These are phyloP conservation scores for Russula abietina DNA, from an alignment of 768 basidiomycete species.

Conservation along the genomic window DNA sequence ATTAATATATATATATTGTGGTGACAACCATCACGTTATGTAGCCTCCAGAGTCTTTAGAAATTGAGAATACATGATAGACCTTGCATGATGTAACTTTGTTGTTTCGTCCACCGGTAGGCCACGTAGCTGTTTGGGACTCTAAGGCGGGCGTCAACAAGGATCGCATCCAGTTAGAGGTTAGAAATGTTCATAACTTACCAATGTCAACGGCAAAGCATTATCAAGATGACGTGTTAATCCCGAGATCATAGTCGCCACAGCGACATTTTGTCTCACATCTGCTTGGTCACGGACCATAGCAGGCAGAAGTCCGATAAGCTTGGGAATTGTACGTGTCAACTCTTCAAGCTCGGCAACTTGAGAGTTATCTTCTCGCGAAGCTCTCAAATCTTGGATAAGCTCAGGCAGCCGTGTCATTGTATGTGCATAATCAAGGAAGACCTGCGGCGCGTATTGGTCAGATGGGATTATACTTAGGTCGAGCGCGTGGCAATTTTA, in stretches of 20 bases:
- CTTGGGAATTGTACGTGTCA: slow-evolving; percentile 54
- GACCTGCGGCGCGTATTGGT: slow-evolving; percentile 36
- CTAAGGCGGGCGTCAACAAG: slow-evolving; percentile 5
- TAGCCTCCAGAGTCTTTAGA: slow-evolving; percentile 19
- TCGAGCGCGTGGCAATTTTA: slow-evolving; percentile 3
- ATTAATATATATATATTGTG: neutral
- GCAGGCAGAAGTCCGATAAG: slow-evolving; percentile 66
- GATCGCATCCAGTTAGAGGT: neutral
- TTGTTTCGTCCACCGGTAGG: slow-evolving; percentile 16
- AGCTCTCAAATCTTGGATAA: slow-evolving; percentile 33
- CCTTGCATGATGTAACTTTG: slow-evolving; percentile 21
- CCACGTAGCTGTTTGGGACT: slow-evolving; percentile 17
- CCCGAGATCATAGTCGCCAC: slow-evolving; percentile 65
- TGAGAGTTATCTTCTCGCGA: slow-evolving; percentile 34
- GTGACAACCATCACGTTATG: slow-evolving; percentile 1
- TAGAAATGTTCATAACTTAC: slow-evolving; percentile 38
- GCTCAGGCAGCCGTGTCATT: slow-evolving; percentile 52
- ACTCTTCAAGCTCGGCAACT: slow-evolving; percentile 55
- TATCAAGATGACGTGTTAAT: slow-evolving; percentile 55
- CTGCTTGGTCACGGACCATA: slow-evolving; percentile 49
- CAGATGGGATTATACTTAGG: neutral
- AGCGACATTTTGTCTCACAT: slow-evolving; percentile 64
- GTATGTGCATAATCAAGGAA: slow-evolving; percentile 68
- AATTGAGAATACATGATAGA: slow-evolving; percentile 20
- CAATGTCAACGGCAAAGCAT: slow-evolving; percentile 51